Evolutionary conservation across 2,329 filamentous ascomycete genomes (phyloP).

Genomic region (Drechslerella coelobrocha): DNA sequence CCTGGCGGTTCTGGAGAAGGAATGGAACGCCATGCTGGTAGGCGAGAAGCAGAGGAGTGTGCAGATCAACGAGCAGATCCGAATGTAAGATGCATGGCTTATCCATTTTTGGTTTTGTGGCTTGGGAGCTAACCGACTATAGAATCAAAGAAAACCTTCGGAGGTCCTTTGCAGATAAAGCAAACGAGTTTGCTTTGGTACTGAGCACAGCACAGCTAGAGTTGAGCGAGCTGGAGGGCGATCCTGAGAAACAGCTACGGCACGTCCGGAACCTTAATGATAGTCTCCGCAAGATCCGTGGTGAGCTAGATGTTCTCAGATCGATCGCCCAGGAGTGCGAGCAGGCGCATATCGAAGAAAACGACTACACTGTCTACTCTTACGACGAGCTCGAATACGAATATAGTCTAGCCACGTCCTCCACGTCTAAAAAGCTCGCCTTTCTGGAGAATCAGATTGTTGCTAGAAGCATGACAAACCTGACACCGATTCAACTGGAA

Average conservation of each 20-base stretch:
- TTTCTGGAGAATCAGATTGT: slow-evolving; percentile 99
- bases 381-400: slow-evolving; percentile 97
- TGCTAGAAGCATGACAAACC: slow-evolving; percentile 96
- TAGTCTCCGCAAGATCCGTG: slow-evolving; percentile 85
- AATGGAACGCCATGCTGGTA: slow-evolving; percentile 80
- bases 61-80: slow-evolving; percentile 95
- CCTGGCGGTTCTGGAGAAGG: slow-evolving; percentile 78
- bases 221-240: slow-evolving; percentile 95
- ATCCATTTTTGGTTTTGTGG: not conserved
- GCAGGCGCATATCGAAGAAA: slow-evolving; percentile 98
- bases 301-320: slow-evolving; percentile 86
- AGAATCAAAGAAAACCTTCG: slow-evolving; percentile 94
- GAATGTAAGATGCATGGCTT: slow-evolving; percentile 67
- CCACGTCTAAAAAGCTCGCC: slow-evolving; percentile 91
- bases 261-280: slow-evolving; percentile 85
- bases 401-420: slow-evolving; percentile 85
- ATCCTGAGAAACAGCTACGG: slow-evolving; percentile 86
- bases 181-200: slow-evolving; percentile 95
- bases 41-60: slow-evolving; percentile 88
- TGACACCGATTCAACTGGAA: slow-evolving; percentile 96
- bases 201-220: slow-evolving; percentile 93
- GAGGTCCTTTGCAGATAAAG: slow-evolving; percentile 93
- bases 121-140: slow-evolving; percentile 55
- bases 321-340: slow-evolving; percentile 85
- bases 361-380: slow-evolving; percentile 99